These are phyloP conservation scores for Saraca asoca DNA, from an alignment of 331 rosid species.

Conservation along the genomic window DNA sequence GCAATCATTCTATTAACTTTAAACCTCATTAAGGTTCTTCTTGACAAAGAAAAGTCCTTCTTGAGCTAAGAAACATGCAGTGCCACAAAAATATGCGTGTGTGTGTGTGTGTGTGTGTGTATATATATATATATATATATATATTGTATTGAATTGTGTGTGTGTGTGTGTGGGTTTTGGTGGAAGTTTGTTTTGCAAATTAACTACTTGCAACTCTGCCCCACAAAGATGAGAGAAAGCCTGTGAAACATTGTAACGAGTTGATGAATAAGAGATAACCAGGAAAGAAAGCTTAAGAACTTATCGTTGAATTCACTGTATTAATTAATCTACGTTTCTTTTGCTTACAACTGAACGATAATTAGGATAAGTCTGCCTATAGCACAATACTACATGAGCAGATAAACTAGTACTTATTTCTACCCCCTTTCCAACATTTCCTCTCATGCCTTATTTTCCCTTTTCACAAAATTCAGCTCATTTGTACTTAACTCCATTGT, in stretches of 20 bases:
- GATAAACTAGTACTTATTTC: constrained; percentile 31
- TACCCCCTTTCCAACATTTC: constrained; percentile 28
- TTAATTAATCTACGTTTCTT: constrained; percentile 45
- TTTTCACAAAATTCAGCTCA: constrained; percentile 49
- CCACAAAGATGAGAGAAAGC: constrained; percentile 66
- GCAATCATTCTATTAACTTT: constrained; percentile 35
- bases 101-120: no score
- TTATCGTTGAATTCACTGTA: constrained; percentile 34
- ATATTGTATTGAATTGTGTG: constrained; percentile 34
- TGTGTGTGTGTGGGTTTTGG: no score
- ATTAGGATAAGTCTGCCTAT: constrained; percentile 34
- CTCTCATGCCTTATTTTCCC: constrained; percentile 41
- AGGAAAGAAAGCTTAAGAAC: constrained; percentile 29
- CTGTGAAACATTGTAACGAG: constrained; percentile 57
- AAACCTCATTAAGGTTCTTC: constrained; percentile 49
- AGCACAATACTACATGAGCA: constrained; percentile 36
- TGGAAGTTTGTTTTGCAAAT: constrained; percentile 41
- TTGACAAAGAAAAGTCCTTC: constrained; percentile 42
- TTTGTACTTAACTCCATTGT: constrained; percentile 52
- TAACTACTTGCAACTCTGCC: constrained; percentile 48
- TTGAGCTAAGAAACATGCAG: constrained; percentile 46
- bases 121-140: no score
- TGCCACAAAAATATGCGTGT: no score
- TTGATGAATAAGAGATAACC: constrained; percentile 42
- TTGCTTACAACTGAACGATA: constrained; percentile 50